Evolutionary conservation across 768 basidiomycete genomes (phyloP).

Genomic region (Coprinellus micaceus): DNA sequence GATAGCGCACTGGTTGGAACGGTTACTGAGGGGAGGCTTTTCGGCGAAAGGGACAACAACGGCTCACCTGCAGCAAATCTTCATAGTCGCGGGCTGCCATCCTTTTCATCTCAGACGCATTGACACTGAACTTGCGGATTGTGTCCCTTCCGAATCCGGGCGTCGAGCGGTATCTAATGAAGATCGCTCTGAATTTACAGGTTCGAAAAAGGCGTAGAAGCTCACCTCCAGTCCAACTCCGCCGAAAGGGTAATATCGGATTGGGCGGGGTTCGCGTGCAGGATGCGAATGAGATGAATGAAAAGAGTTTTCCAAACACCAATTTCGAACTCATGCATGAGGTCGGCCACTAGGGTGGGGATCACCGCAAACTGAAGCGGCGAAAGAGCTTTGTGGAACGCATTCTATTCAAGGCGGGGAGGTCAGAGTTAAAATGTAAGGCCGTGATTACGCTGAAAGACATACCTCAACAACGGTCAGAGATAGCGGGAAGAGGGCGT

Average conservation of each 20-base stretch:
- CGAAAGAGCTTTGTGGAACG: neutral
- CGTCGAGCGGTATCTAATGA: slow-evolving; percentile 2
- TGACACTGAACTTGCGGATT: slow-evolving; percentile 23
- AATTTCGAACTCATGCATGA: slow-evolving; percentile 37
- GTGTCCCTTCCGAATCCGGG: slow-evolving; percentile 2
- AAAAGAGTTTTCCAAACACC: slow-evolving; percentile 35
- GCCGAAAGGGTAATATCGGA: slow-evolving; percentile 17
- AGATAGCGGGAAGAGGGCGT: no score
- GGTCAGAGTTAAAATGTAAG: neutral
- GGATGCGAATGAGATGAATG: slow-evolving; percentile 31
- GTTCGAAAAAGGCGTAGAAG: neutral
- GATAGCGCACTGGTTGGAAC: slow-evolving; percentile 6
- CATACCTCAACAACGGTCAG: no score
- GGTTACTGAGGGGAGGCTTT: neutral
- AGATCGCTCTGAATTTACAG: slow-evolving; percentile 11
- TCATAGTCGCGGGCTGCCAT: slow-evolving; percentile 30
- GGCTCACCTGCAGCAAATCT: slow-evolving; percentile 29
- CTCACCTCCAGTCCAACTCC: slow-evolving; percentile 23
- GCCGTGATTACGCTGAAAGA: no score
- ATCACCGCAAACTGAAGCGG: slow-evolving; percentile 13
- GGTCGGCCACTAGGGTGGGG: slow-evolving; percentile 25
- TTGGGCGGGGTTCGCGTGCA: slow-evolving; percentile 17
- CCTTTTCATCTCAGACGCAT: slow-evolving; percentile 24
- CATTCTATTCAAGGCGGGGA: neutral
- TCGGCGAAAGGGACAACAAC: no score